Conservation (phyloP, 176 grass and related monocot species). For the Hordeum vulgare region MorexV3_pseudomolecules_assembly NC_058520.1:570350938-570351437, state of each 20-base stretch:
- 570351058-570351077: not conserved
- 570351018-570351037: not conserved
- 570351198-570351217: not conserved
- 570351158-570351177: not conserved
- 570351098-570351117: not conserved
- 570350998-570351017: not conserved
- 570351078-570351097: not conserved
- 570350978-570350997: slow-evolving; percentile 93
- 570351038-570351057: not conserved
- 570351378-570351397: not conserved
- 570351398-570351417: not conserved
- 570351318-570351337: not conserved
- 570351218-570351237: not conserved
- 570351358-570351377: not conserved
- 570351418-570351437: not conserved
- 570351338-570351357: not conserved
- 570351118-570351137: not conserved
- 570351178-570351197: not conserved
- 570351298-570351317: not conserved
- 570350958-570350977: slow-evolving; percentile 94
- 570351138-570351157: slow-evolving; percentile 15
- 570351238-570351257: not conserved
- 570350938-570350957: slow-evolving; percentile 87
- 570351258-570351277: not conserved
- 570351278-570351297: not conserved